Evolutionary conservation across 192 early-diverging fungal genomes (phyloP).

Genomic region (Umbelopsis sp.): DNA sequence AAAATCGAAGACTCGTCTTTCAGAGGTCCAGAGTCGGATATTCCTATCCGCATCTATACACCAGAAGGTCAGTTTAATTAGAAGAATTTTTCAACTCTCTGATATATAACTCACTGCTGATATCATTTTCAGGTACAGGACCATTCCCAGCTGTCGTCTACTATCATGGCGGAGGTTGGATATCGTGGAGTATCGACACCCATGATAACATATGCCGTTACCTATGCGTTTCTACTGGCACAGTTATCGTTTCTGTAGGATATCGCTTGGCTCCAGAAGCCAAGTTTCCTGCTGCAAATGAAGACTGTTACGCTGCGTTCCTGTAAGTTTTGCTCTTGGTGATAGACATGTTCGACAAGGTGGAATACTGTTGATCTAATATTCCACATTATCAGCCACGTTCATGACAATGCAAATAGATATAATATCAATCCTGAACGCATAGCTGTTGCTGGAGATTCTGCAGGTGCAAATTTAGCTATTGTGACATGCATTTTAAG

Average conservation of each 20-base stretch:
- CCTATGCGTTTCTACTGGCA: slow-evolving; percentile 27
- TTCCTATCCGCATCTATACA: slow-evolving; percentile 5
- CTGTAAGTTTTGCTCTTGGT: slow-evolving; percentile 17
- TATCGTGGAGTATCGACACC: neutral
- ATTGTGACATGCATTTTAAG: slow-evolving; percentile 31
- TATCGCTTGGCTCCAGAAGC: slow-evolving; percentile 40
- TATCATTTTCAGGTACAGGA: neutral
- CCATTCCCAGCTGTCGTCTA: neutral
- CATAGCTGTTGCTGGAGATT: slow-evolving; percentile 53
- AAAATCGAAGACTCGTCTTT: neutral
- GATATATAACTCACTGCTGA: neutral
- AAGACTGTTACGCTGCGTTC: slow-evolving; percentile 35
- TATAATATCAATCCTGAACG: slow-evolving; percentile 39
- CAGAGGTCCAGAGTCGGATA: neutral
- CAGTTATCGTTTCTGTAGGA: slow-evolving; percentile 33
- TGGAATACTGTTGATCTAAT: neutral
- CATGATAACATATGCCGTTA: neutral
- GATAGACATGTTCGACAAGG: too few relatives aligned
- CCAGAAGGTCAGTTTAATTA: neutral
- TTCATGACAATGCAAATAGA: slow-evolving; percentile 20
- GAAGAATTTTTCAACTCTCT: neutral
- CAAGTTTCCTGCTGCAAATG: slow-evolving; percentile 36
- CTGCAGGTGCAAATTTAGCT: slow-evolving; percentile 52
- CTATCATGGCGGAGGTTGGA: slow-evolving; percentile 14
- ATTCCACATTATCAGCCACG: neutral